Evolutionary conservation across 2,329 filamentous ascomycete species (phyloP).

Genomic region (Cladobotryum mycophilum): DNA sequence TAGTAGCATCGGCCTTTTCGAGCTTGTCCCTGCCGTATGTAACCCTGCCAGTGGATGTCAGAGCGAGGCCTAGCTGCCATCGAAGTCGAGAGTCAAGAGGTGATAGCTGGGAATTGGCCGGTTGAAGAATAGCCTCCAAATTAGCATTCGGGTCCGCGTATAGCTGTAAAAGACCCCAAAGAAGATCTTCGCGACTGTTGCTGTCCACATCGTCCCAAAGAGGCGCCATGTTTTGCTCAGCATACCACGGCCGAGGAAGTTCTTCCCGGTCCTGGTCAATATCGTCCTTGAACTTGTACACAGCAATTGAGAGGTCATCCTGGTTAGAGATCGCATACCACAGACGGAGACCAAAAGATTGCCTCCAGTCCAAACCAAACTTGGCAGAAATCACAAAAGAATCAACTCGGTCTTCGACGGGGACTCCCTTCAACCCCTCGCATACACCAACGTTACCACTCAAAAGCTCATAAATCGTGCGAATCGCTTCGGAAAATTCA

Average conservation of each 20-base stretch:
- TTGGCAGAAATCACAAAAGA: constrained; percentile 77
- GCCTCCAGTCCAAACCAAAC: constrained; percentile 87
- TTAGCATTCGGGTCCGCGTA: constrained; percentile 57
- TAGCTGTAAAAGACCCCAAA: constrained; percentile 82
- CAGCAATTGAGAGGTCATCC: constrained; percentile 65
- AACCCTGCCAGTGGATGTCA: constrained; percentile 46
- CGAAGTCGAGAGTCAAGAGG: constrained; percentile 68
- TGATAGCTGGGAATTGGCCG: constrained; percentile 69
- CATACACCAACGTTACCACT: constrained; percentile 82
- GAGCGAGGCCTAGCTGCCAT: constrained; percentile 76
- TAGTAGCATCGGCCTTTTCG: constrained; percentile 60
- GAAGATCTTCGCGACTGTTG: constrained; percentile 62
- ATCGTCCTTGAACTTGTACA: constrained; percentile 67
- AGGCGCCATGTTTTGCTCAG: constrained; percentile 50
- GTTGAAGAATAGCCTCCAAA: constrained; percentile 66
- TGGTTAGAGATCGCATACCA: constrained; percentile 74
- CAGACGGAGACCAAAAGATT: constrained; percentile 82
- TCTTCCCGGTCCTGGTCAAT: constrained; percentile 65
- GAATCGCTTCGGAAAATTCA: constrained; percentile 78
- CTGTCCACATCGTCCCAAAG: constrained; percentile 56
- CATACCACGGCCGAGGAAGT: constrained; percentile 65
- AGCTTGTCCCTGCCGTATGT: constrained; percentile 48
- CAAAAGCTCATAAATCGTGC: constrained; percentile 83
- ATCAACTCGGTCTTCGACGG: constrained; percentile 71
- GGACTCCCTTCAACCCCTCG: constrained; percentile 65